phyloP scores from a whole-genome alignment of 2,329 filamentous ascomycete species.

The Colletotrichum higginsianum region DNA sequence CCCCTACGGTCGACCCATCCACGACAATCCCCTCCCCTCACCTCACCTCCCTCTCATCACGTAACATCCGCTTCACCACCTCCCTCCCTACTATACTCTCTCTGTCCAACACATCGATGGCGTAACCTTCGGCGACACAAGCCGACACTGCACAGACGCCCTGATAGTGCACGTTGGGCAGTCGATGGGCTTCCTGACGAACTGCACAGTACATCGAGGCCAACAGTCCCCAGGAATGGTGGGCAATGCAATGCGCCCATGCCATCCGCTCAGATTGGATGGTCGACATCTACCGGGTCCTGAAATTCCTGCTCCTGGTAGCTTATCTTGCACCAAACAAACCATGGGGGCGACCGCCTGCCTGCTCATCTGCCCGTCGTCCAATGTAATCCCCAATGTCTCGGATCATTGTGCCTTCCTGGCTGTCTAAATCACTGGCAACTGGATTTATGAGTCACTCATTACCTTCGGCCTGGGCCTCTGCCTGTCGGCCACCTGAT shows the following conservation, averaged over 20 bases:
- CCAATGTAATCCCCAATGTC: constrained; percentile 34
- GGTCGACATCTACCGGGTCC: background rate
- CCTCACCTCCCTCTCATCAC: constrained; percentile 6
- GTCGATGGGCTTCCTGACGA: constrained; percentile 8
- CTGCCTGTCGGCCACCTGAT: background rate
- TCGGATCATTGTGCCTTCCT: constrained; percentile 5
- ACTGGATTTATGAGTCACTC: background rate
- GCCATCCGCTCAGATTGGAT: constrained; percentile 16
- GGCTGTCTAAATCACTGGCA: constrained; percentile 12
- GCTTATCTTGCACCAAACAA: constrained; percentile 34
- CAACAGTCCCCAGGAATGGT: background rate
- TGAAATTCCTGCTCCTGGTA: constrained; percentile 11
- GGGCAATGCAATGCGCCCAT: constrained; percentile 29
- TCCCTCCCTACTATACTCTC: background rate
- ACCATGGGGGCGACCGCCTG: constrained; percentile 3
- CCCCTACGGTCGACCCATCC: constrained; percentile 29
- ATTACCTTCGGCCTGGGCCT: background rate
- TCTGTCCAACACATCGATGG: constrained; percentile 28
- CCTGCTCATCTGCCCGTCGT: constrained; percentile 2
- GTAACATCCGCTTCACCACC: constrained; percentile 23
- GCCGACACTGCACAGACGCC: constrained; percentile 23
- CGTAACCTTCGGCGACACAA: constrained; percentile 27
- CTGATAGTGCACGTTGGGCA: background rate
- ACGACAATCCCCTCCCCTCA: constrained; percentile 17
- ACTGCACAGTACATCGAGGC: background rate